Conservation (phyloP, 768 basidiomycete species). For the Sporobolomyces phaffii region DNA sequence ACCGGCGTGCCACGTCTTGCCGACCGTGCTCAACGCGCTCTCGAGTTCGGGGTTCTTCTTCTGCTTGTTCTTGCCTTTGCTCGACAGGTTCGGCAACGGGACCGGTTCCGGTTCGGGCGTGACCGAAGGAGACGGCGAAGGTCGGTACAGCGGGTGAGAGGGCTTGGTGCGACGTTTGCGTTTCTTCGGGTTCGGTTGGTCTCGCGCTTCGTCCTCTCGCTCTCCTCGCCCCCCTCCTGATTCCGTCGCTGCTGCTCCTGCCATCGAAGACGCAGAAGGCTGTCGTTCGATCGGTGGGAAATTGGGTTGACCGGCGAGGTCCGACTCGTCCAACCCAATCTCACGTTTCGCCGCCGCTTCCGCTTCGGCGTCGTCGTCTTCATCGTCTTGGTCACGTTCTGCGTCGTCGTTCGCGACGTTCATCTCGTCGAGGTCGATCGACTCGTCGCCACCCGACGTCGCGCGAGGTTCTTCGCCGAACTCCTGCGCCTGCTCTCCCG, state of each 20-base stretch:
- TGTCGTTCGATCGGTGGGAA: conserved; percentile 16
- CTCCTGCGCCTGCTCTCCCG: conserved; percentile 42
- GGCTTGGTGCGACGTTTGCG: conserved; percentile 34
- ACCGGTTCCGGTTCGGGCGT: conserved; percentile 23
- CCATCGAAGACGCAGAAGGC: neutral
- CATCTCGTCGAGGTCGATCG: neutral
- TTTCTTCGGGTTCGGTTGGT: conserved; percentile 53
- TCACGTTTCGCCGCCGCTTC: conserved; percentile 32
- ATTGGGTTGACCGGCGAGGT: conserved; percentile 34
- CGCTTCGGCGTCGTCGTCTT: conserved; percentile 20
- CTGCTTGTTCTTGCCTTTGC: conserved; percentile 4
- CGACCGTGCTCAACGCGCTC: conserved; percentile 37
- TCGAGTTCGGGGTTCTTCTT: conserved; percentile 33
- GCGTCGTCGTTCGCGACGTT: neutral
- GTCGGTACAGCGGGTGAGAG: conserved; percentile 33
- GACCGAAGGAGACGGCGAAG: conserved; percentile 21
- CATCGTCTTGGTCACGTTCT: conserved; percentile 13
- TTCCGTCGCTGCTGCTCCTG: neutral
- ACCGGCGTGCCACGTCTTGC: conserved; percentile 40
- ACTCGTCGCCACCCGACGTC: conserved; percentile 20
- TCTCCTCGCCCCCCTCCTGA: neutral
- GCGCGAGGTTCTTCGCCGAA: conserved; percentile 42
- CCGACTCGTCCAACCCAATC: conserved; percentile 40
- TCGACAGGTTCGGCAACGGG: conserved; percentile 16
- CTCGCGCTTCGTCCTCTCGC: conserved; percentile 43